phyloP scores from a whole-genome alignment of 306 rosid species.

The Lupinus albus region DNA sequence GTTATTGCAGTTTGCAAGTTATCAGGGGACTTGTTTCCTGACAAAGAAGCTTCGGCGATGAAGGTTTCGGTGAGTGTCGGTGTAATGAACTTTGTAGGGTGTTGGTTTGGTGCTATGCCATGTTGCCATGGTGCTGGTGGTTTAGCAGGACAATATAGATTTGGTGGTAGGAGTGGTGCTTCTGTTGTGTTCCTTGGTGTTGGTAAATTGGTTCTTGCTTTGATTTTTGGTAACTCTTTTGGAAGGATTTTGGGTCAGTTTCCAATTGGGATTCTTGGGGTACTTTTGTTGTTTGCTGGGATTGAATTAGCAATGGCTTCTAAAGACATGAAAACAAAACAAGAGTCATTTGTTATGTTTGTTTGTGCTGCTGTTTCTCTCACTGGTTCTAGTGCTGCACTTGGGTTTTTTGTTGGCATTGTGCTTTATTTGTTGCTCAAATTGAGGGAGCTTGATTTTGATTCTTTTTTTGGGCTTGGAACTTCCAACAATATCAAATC shows the following conservation, averaged over 20 bases:
- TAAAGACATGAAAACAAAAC: conserved; percentile 63
- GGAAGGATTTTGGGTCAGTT: conserved; percentile 56
- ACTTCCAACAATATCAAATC: conserved; percentile 32
- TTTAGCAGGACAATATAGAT: conserved; percentile 79
- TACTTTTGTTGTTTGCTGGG: conserved; percentile 73
- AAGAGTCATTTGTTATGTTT: conserved; percentile 74
- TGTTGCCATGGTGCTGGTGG: conserved; percentile 92
- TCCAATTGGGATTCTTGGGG: conserved; percentile 73
- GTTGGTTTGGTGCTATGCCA: conserved; percentile 96
- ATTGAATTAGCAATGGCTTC: conserved; percentile 77
- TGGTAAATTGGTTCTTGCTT: conserved; percentile 60
- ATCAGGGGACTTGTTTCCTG: conserved; percentile 80
- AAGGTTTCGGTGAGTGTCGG: conserved; percentile 70
- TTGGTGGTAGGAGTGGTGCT: conserved; percentile 81
- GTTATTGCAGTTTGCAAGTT: conserved; percentile 82
- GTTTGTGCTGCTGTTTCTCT: conserved; percentile 81
- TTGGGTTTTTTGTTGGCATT: conserved; percentile 78
- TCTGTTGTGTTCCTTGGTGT: conserved; percentile 71
- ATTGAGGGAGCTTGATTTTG: conserved; percentile 59
- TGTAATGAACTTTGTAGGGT: conserved; percentile 73
- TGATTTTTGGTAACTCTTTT: conserved; percentile 69
- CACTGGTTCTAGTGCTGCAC: conserved; percentile 75
- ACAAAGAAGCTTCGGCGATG: conserved; percentile 68
- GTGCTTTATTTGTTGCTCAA: conserved; percentile 57
- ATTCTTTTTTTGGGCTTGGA: conserved; percentile 33